Percentiles rank a stretch among this genome's conserved stretches.
These are phyloP conservation scores for Yamadazyma trypodendri DNA, from an alignment of 1,139 yeast genomes.

Conservation along the genomic window DNA sequence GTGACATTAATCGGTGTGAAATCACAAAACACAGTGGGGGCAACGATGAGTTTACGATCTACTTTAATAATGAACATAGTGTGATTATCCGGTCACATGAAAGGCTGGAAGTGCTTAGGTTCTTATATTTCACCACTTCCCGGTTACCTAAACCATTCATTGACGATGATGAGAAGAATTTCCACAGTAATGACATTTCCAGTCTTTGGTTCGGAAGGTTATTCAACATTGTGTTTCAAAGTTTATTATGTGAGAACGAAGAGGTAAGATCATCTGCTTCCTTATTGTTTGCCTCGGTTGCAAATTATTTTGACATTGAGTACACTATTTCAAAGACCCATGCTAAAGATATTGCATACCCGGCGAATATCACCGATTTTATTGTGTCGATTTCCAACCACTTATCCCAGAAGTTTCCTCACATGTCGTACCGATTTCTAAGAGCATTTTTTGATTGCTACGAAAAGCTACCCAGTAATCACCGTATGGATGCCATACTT, in stretches of 20 bases:
- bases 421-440: constrained; percentile 61
- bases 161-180: constrained; percentile 19
- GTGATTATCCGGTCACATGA: constrained; percentile 60
- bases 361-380: constrained; percentile 66
- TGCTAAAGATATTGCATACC: constrained; percentile 68
- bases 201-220: constrained; percentile 56
- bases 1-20: constrained; percentile 52
- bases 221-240: constrained; percentile 65
- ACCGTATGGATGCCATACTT: constrained; percentile 42
- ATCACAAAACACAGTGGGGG: constrained; percentile 48
- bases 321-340: constrained; percentile 58
- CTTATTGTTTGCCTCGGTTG: constrained; percentile 61
- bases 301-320: constrained; percentile 58
- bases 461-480: constrained; percentile 38
- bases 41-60: constrained; percentile 54
- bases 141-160: constrained; percentile 37
- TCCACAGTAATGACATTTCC: constrained; percentile 21
- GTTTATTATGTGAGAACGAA: constrained; percentile 58
- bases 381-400: constrained; percentile 60
- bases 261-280: constrained; percentile 67
- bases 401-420: constrained; percentile 57
- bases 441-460: constrained; percentile 60
- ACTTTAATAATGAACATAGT: constrained; percentile 41
- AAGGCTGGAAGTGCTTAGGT: constrained; percentile 65
- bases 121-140: constrained; percentile 64